phyloP scores from a whole-genome alignment of 2,329 filamentous ascomycete genomes.

The Metarhizium anisopliae region DNA sequence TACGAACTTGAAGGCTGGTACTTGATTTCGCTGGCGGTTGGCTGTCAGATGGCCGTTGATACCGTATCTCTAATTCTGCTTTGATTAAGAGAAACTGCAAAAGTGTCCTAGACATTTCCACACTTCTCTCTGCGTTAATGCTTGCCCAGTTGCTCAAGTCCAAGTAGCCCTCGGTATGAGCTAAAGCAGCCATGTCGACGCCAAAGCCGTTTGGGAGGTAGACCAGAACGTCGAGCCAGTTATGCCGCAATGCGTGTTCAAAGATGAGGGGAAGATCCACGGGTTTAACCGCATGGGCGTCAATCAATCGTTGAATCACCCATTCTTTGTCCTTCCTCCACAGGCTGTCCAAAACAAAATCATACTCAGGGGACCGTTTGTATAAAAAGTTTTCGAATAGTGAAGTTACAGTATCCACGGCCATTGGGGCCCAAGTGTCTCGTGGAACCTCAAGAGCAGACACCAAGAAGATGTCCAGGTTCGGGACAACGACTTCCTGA shows the following conservation, averaged over 20 bases:
- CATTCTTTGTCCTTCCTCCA: conserved; percentile 88
- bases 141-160: conserved; percentile 76
- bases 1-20: conserved; percentile 74
- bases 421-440: conserved; percentile 62
- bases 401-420: conserved; percentile 65
- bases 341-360: conserved; percentile 83
- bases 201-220: conserved; percentile 75
- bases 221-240: conserved; percentile 76
- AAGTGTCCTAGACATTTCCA: conserved; percentile 61
- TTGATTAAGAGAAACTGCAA: conserved; percentile 79
- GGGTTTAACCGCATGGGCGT: conserved; percentile 71
- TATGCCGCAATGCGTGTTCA: conserved; percentile 65
- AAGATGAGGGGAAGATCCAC: conserved; percentile 33
- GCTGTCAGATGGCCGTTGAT: conserved; percentile 60
- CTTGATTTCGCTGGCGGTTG: conserved; percentile 49
- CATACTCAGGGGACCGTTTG: conserved; percentile 67
- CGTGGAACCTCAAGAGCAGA: conserved; percentile 70
- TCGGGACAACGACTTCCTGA: conserved; percentile 59
- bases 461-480: conserved; percentile 70
- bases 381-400: conserved; percentile 77
- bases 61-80: conserved; percentile 67
- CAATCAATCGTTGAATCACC: conserved; percentile 73
- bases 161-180: conserved; percentile 71
- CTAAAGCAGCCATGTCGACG: conserved; percentile 76
- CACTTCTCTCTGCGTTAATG: conserved; percentile 55